Conservation (phyloP, 108 stramenopile genomes). For the Nitzschia sp. region DNA sequence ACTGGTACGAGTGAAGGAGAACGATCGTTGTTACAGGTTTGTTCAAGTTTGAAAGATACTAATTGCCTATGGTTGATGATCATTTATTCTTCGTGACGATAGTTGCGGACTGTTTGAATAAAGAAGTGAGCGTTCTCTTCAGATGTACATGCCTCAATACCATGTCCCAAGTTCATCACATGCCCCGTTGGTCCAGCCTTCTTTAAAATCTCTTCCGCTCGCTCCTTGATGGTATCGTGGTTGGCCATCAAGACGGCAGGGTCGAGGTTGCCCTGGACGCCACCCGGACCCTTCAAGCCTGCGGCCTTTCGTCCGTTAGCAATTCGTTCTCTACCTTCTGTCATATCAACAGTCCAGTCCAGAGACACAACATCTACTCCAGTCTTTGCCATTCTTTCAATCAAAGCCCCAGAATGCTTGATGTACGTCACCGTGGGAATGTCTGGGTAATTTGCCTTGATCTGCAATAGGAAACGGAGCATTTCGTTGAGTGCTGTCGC, state of each 20-base stretch:
- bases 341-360: conserved; percentile 98
- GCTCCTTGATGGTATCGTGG: conserved; percentile 91
- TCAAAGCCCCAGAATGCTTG: conserved; percentile 86
- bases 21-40: too few species aligned
- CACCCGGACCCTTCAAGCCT: conserved; percentile 69
- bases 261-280: conserved; percentile 97
- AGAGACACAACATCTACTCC: conserved; percentile 96
- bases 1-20: too few species aligned
- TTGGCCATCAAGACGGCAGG: conserved; percentile 89
- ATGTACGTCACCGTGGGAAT: conserved; percentile 96
- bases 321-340: conserved; percentile 88
- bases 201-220: conserved; percentile 91
- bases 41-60: too few species aligned
- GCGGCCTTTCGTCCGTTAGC: conserved; percentile 63
- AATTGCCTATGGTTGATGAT: too few species aligned
- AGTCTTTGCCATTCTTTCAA: conserved; percentile 91
- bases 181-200: conserved; percentile 90
- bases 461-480: conserved; percentile 24
- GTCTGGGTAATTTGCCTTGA: conserved; percentile 88
- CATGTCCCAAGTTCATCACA: conserved; percentile 99
- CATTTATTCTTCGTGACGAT: conserved; percentile 89
- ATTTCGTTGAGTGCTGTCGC: too few species aligned
- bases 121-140: conserved; percentile 96
- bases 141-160: conserved; percentile 94
- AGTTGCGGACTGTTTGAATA: conserved; percentile 94